Base-by-base conservation (phyloP, 495 filamentous ascomycete species). In the Aspergillus incahuasiensis region DNA sequence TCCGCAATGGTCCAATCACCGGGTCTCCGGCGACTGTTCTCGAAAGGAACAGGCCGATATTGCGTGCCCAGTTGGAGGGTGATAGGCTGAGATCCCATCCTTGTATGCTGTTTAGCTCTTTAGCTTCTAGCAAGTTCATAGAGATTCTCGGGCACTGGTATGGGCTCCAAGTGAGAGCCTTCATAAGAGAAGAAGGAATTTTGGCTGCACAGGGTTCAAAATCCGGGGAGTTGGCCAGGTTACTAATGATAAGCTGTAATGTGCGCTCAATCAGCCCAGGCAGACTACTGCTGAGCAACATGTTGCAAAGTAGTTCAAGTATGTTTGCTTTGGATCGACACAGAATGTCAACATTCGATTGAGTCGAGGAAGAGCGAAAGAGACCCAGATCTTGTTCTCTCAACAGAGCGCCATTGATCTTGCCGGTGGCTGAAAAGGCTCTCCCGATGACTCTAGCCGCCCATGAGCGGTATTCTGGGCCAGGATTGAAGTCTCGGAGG, bases 381-480 rank as follows among this genome's bases (percentile, higher is more conserved):
- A 72, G 35, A 2, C 49, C 58, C 7, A 63, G 58, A 20, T 72
- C 68, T 35, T 76, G 74, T 47, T 79, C 76, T 43, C 73, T 72
- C 20, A 72, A 48, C 12, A 79, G 56, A 11, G 60, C 57, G 38
- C 76, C 67, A 45, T 63, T 61, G 24, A 89, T 78, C 54, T 82
- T 72, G 16, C 89, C 89, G 46, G 84, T 88, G 4, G 87, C 79
- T 42, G 87, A 85, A 70, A 91, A 97, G 0, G 90, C 86, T 60
- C 90, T 82, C 18, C 94, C 94, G 20, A 98, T 76, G 15, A 91
- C 86, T 50, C 84, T 81, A 6, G 86, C 91, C 38, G 87, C 88
- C 94, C 94, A 98, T 4, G 89, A 70, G 12, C 88, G 71, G 65
- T 94, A 97, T 19, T 83, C 79, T 24, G 76, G 72, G 41, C 85